Base-by-base conservation (phyloP, 352 stramenopile genomes). In the Phytophthora nicotianae region DNA sequence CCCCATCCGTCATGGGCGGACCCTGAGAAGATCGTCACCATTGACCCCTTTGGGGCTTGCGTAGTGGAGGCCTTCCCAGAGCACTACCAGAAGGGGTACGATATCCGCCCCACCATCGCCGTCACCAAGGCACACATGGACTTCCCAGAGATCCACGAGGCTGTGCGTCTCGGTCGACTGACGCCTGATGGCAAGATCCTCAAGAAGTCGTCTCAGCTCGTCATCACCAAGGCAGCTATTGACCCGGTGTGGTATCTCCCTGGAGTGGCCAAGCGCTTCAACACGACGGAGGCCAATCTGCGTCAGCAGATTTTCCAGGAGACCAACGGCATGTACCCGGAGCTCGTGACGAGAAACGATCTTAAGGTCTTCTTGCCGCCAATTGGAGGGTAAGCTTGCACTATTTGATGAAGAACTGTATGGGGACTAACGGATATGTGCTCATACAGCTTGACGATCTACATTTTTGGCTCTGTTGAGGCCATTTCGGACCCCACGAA, bases 301-400 rank as follows among this genome's bases (percentile, higher is more conserved):
- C 94, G 98, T 35, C 92, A 99, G 71, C 89, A 96, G 37, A 98
- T 99, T 50, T 99, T 99, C 81, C 91, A 97, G 52, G 98, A 99
- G 82, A 99, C 97, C 33, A 99, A 99, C 77, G 98, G 97, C 64
- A 99, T 99, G 97, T 99, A 99, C 74, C 98, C 98, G 4, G 97
- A 99, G 77, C 74, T 99, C 6, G 97, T 99, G 58, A 99, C 98
- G 13, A 85, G 98, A 47, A 97, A 96, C 17, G 98, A 99, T 66
- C 88, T 99, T 52, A 99, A 99, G 73, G 88, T 99, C 2, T 99
- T 99, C 62, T 62, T 99, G 33, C 98, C 98, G 32, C 98, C 98
- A 11, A 99, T 99, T 71, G 97, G 97, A 64, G 97, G 97, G 83
- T 90, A 74, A 49, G 81, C 6, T 3, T 32, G 37, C 20, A 76